A percentile compares a stretch with the other conserved stretches of the same genome.
phyloP scores from a whole-genome alignment of 805 yeast genomes.

The Wickerhamomyces sydowiorum region DNA sequence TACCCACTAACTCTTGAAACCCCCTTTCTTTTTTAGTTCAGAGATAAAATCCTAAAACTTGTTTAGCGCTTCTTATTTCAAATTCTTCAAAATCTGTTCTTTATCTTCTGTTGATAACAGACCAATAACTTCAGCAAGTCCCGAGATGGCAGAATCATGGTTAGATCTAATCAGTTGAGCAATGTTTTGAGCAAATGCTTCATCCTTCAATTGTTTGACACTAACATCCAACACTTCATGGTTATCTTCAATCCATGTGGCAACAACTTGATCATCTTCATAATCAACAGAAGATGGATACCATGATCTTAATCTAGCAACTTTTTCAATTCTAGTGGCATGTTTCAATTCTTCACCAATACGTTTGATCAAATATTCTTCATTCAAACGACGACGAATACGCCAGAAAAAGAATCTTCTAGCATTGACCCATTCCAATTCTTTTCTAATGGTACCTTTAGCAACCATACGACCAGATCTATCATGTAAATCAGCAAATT shows the following conservation, averaged over 20 bases:
- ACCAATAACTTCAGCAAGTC: constrained; percentile 48
- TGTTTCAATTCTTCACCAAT: constrained; percentile 57
- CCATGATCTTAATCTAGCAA: constrained; percentile 85
- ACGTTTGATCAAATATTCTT: constrained; percentile 77
- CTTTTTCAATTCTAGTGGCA: constrained; percentile 70
- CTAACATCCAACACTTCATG: constrained; percentile 55
- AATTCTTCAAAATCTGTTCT: constrained; percentile 33
- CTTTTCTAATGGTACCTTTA: constrained; percentile 84
- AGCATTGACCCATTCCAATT: constrained; percentile 78
- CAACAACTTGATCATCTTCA: constrained; percentile 72
- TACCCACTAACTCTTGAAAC: not conserved
- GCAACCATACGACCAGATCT: constrained; percentile 97
- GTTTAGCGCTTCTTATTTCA: constrained; percentile 17
- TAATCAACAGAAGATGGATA: constrained; percentile 64
- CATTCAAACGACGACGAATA: constrained; percentile 89
- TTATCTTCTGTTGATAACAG: constrained; percentile 50
- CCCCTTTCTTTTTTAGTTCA: too few species aligned
- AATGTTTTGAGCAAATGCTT: constrained; percentile 58
- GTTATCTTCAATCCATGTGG: constrained; percentile 80
- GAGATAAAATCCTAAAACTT: not conserved
- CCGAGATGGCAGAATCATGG: constrained; percentile 46
- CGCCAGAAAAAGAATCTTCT: constrained; percentile 99
- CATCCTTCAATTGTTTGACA: constrained; percentile 60
- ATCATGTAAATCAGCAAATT: constrained; percentile 97
- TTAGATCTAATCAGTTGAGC: constrained; percentile 54